Conservation (phyloP, 2,329 filamentous ascomycete genomes). For the Phialemonium atrogriseum region DNA sequence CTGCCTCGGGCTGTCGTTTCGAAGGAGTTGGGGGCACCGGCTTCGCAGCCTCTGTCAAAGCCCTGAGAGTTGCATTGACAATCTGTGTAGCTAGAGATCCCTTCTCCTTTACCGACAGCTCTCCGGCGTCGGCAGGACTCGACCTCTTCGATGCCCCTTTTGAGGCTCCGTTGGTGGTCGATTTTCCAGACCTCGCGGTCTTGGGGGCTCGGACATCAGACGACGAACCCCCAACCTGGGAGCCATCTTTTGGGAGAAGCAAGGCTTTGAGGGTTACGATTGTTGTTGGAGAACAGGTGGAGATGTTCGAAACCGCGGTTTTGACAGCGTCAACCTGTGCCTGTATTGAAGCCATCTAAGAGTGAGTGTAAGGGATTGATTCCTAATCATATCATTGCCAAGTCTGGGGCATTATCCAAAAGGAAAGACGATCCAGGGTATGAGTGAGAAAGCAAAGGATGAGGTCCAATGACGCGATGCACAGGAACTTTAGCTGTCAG, state of each 20-base stretch:
- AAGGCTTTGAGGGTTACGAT: constrained; percentile 35
- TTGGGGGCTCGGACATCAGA: constrained; percentile 9
- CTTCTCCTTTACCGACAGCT: constrained; percentile 49
- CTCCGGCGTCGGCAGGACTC: constrained; percentile 23
- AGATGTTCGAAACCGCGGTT: constrained; percentile 33
- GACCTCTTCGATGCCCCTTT: constrained; percentile 16
- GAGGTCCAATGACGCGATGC: neutral
- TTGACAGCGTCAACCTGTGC: constrained; percentile 36
- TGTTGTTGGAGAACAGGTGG: constrained; percentile 39
- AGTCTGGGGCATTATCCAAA: constrained; percentile 16
- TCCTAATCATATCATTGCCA: constrained; percentile 25
- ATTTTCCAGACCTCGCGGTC: constrained; percentile 17
- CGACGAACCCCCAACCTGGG: no score
- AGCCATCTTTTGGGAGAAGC: constrained; percentile 27
- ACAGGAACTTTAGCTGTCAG: no score
- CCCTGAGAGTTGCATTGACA: constrained; percentile 62
- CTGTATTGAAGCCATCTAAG: constrained; percentile 22
- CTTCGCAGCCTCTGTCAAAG: constrained; percentile 59
- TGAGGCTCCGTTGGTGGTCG: constrained; percentile 13
- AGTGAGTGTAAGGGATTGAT: constrained; percentile 17
- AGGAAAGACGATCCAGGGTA: constrained; percentile 7
- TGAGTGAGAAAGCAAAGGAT: constrained; percentile 6
- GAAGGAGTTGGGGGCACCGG: constrained; percentile 24
- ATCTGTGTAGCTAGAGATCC: constrained; percentile 63
- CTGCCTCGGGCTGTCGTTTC: constrained; percentile 24